Evolutionary conservation across 2,329 filamentous ascomycete genomes (phyloP).

Genomic region (Mycosphaerella sp.): DNA sequence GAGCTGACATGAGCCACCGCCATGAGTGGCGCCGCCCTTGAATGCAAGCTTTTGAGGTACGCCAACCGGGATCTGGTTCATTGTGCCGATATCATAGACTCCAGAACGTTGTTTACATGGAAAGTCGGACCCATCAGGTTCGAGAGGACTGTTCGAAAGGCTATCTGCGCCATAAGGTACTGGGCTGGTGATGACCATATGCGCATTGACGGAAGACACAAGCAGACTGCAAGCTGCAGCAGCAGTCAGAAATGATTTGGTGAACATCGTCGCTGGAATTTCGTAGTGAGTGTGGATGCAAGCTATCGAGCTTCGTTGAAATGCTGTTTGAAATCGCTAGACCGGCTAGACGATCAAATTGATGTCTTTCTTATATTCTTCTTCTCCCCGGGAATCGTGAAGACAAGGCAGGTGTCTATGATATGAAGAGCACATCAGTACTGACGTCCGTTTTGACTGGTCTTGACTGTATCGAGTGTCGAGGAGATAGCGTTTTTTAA

Average conservation of each 20-base stretch:
- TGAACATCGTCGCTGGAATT: slow-evolving; percentile 18
- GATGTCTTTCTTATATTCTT: background rate
- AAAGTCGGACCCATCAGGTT: slow-evolving; percentile 51
- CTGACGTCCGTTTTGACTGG: background rate
- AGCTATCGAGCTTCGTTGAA: slow-evolving; percentile 17
- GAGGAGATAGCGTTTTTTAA: background rate
- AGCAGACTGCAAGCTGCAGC: slow-evolving; percentile 20
- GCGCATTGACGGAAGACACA: slow-evolving; percentile 47
- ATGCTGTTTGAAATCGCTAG: slow-evolving; percentile 21
- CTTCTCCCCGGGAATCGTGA: background rate
- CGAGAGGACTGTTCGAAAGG: slow-evolving; percentile 61
- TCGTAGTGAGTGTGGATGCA: slow-evolving; percentile 19
- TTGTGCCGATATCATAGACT: slow-evolving; percentile 42
- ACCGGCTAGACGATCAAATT: slow-evolving; percentile 20
- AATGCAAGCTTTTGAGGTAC: slow-evolving; percentile 59
- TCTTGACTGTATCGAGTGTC: slow-evolving; percentile 1
- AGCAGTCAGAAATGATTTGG: slow-evolving; percentile 16
- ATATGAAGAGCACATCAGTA: background rate
- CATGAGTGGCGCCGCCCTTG: slow-evolving; percentile 69
- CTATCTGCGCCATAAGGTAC: slow-evolving; percentile 55
- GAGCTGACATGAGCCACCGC: slow-evolving; percentile 86
- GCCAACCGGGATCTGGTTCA: slow-evolving; percentile 61
- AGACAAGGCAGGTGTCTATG: background rate
- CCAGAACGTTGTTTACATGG: slow-evolving; percentile 65
- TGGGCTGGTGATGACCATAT: slow-evolving; percentile 68